Evolutionary conservation across 495 filamentous ascomycete species (phyloP), one percentile per base, ranked within the genome.

Genomic region (Hypoxylon lenormandii): DNA sequence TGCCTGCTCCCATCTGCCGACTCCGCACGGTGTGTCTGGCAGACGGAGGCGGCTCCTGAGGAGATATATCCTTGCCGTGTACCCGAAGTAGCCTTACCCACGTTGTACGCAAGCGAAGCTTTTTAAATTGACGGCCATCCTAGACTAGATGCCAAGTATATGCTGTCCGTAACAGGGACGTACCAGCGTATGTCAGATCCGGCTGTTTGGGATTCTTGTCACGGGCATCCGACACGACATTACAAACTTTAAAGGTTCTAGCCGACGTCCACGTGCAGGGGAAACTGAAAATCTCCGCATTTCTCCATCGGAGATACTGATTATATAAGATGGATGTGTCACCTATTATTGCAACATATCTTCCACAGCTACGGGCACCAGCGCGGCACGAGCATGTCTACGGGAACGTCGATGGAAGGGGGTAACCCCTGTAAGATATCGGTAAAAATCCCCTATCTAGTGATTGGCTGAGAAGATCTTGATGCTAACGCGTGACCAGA

Each of bases 401-500:
- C 53, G 63, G 40, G 54, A 4, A 49, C 43, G 49, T 51, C 45
- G 11, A 58, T 51, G 52, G 46, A 46, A 7, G 50, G 33, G 5
- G 11, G 16, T 5, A 57, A 22, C 23, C 13, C 22, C 38, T 67
- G 64, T 45, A 56, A 67, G 16, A 67, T 67, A 5, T 67, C 64
- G 5, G 64, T 61, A 57, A n/a, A n/a, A n/a, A n/a, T n/a, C 3
- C 26, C 45, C 3, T 13, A 19, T 33, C 8, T 3, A 2, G 38
- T 12, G 15, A 36, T 48, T 45, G n/a, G 16, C 26, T n/a, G 19
- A 33, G 26, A 30, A 16, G 13, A 16, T 1, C 10, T 21, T 5
- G 5, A 42, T 23, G 36, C 30, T 64, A 18, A 57, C 5, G 6
- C 3, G 13, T n/a, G 4, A 11, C 23, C 57, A 88, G 86, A 91